Evolutionary conservation across 768 basidiomycete species (phyloP).

Genomic region (Termitomyces sp.): DNA sequence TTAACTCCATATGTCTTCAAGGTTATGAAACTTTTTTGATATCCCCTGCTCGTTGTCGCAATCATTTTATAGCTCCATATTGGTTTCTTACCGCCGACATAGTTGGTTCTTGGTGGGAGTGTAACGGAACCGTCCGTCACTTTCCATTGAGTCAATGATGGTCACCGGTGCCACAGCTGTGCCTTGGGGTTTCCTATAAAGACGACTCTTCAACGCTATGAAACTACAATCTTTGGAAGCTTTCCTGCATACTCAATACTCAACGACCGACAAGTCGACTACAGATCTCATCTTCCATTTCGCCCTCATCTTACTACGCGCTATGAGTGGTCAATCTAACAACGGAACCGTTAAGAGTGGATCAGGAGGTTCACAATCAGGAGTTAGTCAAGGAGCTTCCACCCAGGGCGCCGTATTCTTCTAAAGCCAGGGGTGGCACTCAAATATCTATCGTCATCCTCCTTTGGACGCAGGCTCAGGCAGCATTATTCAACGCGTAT

Average conservation of each 20-base stretch:
- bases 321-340: slow-evolving; percentile 37
- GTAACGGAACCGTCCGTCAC: slow-evolving; percentile 23
- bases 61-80: slow-evolving; percentile 30
- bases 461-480: too few species aligned
- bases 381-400: slow-evolving; percentile 46
- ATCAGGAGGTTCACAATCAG: slow-evolving; percentile 31
- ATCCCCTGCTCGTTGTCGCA: slow-evolving; percentile 31
- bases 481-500: slow-evolving; percentile 2
- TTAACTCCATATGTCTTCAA: slow-evolving; percentile 23
- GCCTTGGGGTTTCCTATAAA: slow-evolving; percentile 22
- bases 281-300: slow-evolving; percentile 2
- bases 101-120: slow-evolving; percentile 21
- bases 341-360: slow-evolving; percentile 28
- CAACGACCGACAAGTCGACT: slow-evolving; percentile 5
- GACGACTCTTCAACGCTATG: slow-evolving; percentile 18
- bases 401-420: slow-evolving; percentile 56
- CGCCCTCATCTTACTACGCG: slow-evolving; percentile 10
- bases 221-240: slow-evolving; percentile 24
- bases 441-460: neutral
- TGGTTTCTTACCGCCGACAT: slow-evolving; percentile 23
- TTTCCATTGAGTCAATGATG: slow-evolving; percentile 36
- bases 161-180: slow-evolving; percentile 23
- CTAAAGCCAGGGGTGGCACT: slow-evolving; percentile 25
- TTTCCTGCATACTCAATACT: slow-evolving; percentile 6
- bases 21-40: slow-evolving; percentile 29